A percentile compares a stretch with the other conserved stretches of the same genome.
Evolutionary conservation across 768 basidiomycete genomes (phyloP).

Genomic region (Sporobolomyces phaffii): DNA sequence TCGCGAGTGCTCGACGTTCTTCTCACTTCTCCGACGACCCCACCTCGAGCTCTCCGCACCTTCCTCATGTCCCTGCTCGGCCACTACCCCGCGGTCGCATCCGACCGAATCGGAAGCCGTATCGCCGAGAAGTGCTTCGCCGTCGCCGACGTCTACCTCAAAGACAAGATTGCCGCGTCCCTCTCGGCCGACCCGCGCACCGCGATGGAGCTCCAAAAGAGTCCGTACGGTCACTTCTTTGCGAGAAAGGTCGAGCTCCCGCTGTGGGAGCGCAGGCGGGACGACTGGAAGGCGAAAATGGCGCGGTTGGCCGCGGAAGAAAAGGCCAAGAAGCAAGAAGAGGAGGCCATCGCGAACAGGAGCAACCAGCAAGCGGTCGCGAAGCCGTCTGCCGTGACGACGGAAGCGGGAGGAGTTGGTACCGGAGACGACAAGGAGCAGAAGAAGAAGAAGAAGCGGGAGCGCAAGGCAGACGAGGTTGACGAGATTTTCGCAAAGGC

Average conservation of each 20-base stretch:
- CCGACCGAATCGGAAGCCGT: conserved; percentile 83
- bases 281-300: conserved; percentile 76
- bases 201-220: conserved; percentile 56
- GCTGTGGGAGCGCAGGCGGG: conserved; percentile 67
- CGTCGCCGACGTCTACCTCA: conserved; percentile 84
- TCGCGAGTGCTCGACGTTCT: conserved; percentile 71
- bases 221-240: conserved; percentile 83
- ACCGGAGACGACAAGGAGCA: background rate
- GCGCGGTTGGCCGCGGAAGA: conserved; percentile 24
- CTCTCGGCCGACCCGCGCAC: conserved; percentile 59
- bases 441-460: conserved; percentile 27
- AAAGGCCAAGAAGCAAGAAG: conserved; percentile 10
- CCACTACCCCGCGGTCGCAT: conserved; percentile 70
- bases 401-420: background rate
- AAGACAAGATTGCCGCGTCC: conserved; percentile 88
- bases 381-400: background rate
- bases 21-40: conserved; percentile 56
- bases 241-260: conserved; percentile 69
- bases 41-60: conserved; percentile 59
- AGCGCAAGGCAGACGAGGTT: conserved; percentile 33
- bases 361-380: background rate
- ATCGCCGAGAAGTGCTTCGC: conserved; percentile 88
- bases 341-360: background rate
- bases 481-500: conserved; percentile 33
- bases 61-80: conserved; percentile 71